phyloP scores from a whole-genome alignment of 1,284 basidiomycete genomes.

The Austropuccinia psidii region DNA sequence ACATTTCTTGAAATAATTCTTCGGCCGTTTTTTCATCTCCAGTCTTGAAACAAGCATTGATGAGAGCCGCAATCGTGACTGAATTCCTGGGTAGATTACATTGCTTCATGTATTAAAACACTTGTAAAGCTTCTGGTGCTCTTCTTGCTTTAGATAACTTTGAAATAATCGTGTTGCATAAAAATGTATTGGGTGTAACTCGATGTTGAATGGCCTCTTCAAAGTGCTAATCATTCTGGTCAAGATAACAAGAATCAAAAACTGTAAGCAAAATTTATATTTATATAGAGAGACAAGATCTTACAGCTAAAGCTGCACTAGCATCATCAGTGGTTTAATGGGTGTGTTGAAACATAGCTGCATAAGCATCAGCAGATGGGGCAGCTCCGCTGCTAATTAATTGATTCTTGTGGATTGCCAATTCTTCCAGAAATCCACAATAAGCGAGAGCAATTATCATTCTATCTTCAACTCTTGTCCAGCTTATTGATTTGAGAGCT shows the following conservation, averaged over 20 bases:
- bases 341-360: slow-evolving; percentile 72
- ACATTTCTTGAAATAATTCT: slow-evolving; percentile 68
- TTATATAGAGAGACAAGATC: neutral
- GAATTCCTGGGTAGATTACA: slow-evolving; percentile 61
- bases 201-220: slow-evolving; percentile 65
- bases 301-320: slow-evolving; percentile 60
- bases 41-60: slow-evolving; percentile 81
- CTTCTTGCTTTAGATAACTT: slow-evolving; percentile 87
- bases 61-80: slow-evolving; percentile 91
- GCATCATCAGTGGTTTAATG: slow-evolving; percentile 92
- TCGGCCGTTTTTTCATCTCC: slow-evolving; percentile 80
- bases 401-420: slow-evolving; percentile 69
- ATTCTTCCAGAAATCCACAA: slow-evolving; percentile 66
- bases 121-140: slow-evolving; percentile 72
- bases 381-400: slow-evolving; percentile 68
- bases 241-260: neutral
- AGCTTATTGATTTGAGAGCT: slow-evolving; percentile 46
- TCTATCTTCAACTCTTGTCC: slow-evolving; percentile 72
- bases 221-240: slow-evolving; percentile 55
- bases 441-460: slow-evolving; percentile 81
- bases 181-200: slow-evolving; percentile 69
- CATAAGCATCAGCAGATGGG: slow-evolving; percentile 81
- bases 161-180: slow-evolving; percentile 93
- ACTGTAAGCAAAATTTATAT: neutral
- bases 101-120: slow-evolving; percentile 70